These are phyloP conservation scores for Brassica incana DNA, from an alignment of 345 rosid species.

Conservation along the genomic window DNA sequence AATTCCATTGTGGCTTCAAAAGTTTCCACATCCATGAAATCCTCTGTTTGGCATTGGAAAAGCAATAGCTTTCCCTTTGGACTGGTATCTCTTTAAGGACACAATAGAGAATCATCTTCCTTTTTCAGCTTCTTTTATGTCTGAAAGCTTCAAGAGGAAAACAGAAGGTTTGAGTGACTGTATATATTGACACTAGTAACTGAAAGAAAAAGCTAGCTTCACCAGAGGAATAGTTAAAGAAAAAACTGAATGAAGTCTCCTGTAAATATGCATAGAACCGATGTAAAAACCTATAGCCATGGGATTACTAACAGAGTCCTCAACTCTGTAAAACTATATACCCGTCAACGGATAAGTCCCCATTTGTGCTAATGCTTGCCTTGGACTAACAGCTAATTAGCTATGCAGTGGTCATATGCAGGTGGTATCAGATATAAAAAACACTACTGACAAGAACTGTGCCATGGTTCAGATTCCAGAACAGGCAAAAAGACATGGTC, in stretches of 20 bases:
- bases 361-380: not conserved
- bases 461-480: not conserved
- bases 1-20: not conserved
- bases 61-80: not conserved
- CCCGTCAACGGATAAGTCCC: not conserved
- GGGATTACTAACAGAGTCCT: not conserved
- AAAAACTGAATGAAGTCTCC: not conserved
- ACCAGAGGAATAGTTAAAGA: not conserved
- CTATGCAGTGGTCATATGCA: not conserved
- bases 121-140: not conserved
- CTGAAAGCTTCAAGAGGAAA: not conserved
- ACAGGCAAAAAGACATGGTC: not conserved
- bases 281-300: not conserved
- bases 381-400: not conserved
- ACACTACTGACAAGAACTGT: not conserved
- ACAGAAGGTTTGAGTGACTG: not conserved
- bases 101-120: not conserved
- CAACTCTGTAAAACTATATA: not conserved
- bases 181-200: not conserved
- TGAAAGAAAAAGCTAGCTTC: not conserved
- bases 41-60: constrained; percentile 7
- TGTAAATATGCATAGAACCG: not conserved
- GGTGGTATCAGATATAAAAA: not conserved
- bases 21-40: not conserved
- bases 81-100: not conserved